These are phyloP conservation scores for Blakeslea trispora DNA, from an alignment of 371 early-diverging fungal genomes.

Conservation along the genomic window DNA sequence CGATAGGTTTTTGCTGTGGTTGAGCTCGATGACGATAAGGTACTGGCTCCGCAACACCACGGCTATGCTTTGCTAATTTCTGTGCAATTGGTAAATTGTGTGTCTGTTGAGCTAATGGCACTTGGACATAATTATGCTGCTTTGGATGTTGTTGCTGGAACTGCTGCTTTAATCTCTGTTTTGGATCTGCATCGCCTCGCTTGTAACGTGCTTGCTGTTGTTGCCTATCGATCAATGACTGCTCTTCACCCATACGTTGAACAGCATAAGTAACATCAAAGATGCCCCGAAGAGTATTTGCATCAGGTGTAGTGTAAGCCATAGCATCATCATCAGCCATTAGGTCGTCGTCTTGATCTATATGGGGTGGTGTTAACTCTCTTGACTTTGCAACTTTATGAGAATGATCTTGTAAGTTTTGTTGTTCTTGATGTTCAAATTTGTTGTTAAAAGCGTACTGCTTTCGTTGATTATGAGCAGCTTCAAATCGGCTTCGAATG, in stretches of 20 bases:
- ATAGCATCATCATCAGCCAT: constrained; percentile 10
- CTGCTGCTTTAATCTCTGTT: background rate
- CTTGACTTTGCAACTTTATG: constrained; percentile 7
- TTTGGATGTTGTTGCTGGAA: background rate
- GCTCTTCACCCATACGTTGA: constrained; percentile 66
- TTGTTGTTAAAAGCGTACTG: background rate
- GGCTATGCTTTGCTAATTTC: constrained; percentile 17
- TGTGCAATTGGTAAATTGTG: constrained; percentile 23
- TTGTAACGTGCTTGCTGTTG: background rate
- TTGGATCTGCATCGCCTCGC: background rate
- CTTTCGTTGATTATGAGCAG: background rate
- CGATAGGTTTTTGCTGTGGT: background rate
- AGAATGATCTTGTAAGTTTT: constrained; percentile 3
- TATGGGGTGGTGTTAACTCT: constrained; percentile 11
- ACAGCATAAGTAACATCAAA: constrained; percentile 62
- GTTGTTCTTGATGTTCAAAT: constrained; percentile 11
- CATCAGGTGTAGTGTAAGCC: constrained; percentile 42
- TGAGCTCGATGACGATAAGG: constrained; percentile 5
- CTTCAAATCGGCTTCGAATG: background rate
- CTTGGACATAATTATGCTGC: constrained; percentile 1
- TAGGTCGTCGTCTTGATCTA: constrained; percentile 9
- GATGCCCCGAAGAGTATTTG: constrained; percentile 55
- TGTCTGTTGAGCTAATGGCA: constrained; percentile 13
- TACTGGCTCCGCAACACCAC: constrained; percentile 15
- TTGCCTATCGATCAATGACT: constrained; percentile 6